Evolutionary conservation across 78 protist species (phyloP), one percentile per base, ranked within the genome.

Genomic region (Emiliania huxleyi): DNA sequence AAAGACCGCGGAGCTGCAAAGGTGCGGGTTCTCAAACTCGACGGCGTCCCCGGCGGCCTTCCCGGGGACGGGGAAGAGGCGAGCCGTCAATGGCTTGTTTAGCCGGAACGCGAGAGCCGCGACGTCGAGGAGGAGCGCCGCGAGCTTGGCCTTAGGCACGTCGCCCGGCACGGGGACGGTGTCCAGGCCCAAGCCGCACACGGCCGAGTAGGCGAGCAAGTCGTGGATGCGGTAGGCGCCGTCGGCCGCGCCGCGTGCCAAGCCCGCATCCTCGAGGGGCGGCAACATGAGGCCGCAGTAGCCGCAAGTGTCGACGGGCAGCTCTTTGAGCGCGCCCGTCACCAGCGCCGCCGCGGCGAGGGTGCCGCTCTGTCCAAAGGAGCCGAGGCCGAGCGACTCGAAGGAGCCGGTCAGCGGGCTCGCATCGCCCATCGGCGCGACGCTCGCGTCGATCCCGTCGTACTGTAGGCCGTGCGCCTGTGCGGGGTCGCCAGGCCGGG

Each of bases 181-280:
- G 52, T 91, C 93, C 21, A 91, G 83, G 26, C 93, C 93, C 0
- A 91, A 1, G 35, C 93, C 93, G 69, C 93, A 91, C 40, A 91
- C 93, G 56, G 93, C 85, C 1, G 87, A 71, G 35, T 91, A 91
- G 62, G 55, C 2, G 21, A 91, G 83, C 29, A 91, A 15, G 22
- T 91, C 87, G 26, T 62, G 85, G 38, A 91, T 69, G 35, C 69
- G 12, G 87, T 71, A 91, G 35, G 46, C n/a, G 11, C 42, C 26
- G 18, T 69, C 52, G 29, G 25, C 2, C 23, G 93, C 93, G 35
- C 75, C 55, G 0, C 56, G 15, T 12, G 93, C 93, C 38, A 91
- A 40, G 4, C 93, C 93, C 15, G 43, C 44, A 73, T 91, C 93
- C 62, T 91, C 93, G 29, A 37, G 62, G 2, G 85, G 93, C 46